Conservation (phyloP, 495 filamentous ascomycete species). For the Xylaria grammica region DNA sequence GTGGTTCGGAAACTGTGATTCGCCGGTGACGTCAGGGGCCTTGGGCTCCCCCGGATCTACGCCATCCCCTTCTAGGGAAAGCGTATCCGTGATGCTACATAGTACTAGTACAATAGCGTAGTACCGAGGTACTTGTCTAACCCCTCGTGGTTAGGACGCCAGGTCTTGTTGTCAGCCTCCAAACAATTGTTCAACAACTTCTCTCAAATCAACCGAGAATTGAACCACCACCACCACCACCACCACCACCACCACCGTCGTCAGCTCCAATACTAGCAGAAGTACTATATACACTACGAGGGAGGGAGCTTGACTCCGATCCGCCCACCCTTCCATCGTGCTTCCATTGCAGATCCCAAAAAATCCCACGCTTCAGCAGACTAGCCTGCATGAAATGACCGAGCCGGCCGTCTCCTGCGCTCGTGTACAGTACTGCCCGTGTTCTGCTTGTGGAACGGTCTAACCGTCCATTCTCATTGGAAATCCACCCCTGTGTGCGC, state of each 20-base stretch:
- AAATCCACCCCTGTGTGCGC: neutral
- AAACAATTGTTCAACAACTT: neutral
- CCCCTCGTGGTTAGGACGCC: too few relatives aligned
- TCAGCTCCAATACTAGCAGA: too few relatives aligned
- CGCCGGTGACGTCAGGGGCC: conserved; percentile 25
- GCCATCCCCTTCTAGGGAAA: neutral
- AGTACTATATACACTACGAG: too few relatives aligned
- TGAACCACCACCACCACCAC: too few relatives aligned
- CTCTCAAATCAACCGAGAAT: too few relatives aligned
- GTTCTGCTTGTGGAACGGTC: neutral
- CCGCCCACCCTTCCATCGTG: conserved; percentile 2
- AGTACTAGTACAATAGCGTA: too few relatives aligned
- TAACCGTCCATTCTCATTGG: neutral
- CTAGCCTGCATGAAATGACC: conserved; percentile 1
- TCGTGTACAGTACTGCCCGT: neutral
- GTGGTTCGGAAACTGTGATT: conserved; percentile 34
- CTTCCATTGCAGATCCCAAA: conserved; percentile 16
- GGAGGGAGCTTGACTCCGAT: neutral
- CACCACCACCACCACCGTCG: too few relatives aligned
- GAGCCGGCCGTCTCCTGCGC: neutral
- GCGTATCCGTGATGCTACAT: neutral
- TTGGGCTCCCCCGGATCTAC: neutral
- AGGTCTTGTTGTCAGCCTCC: too few relatives aligned
- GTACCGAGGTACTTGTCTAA: too few relatives aligned
- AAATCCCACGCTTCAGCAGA: neutral